Base-by-base conservation (phyloP, 2,329 filamentous ascomycete genomes). In the Penicillium hesseltinei region DNA sequence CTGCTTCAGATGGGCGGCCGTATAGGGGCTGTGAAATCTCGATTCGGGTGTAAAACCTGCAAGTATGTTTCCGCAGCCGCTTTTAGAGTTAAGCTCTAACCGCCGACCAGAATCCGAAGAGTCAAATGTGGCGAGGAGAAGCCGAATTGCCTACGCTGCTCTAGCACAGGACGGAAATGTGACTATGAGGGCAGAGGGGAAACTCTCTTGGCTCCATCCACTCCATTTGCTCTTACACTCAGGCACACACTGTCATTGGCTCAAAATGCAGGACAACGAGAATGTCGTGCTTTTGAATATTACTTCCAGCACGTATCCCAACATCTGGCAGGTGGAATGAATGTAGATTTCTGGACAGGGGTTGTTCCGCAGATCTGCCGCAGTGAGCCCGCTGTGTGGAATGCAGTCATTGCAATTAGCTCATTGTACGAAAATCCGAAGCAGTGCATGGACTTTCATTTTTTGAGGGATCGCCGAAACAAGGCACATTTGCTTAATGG, bases 41-140 rank as follows among this genome's bases (percentile, higher is more conserved):
- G 58, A 25, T 40, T 25, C 7, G 61, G 62, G 8, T 65, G 62
- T 31, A 62, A 45, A 54, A 65, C 57, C 10, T 65, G 61, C 62
- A 65, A 65, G 62, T 62, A 44, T 50, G 57, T 54, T 35, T 10
- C 17, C 11, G 7, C 27, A 27, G 25, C 21, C 15, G 6, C 11
- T 44, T 10, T 38, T 10, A 23, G 33, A 52, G 6, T 43, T 10
- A 19, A 42, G 3, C 25, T 19, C 42, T 59, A 19, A 51, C 38
- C 15, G 17, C 13, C 25, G 9, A 33, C 19, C 36, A 61, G 66
- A 56, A 57, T 62, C 47, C 51, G 59, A 29, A 58, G 55, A 54
- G 60, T 73, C 35, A 62, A 69, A 58, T 63, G 71, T 59, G 60
- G 60, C 38, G 66, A 72, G 59, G 61, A 66, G 56, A 67, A 60